Evolutionary conservation across 129 eudicot genomes (phyloP).

Genomic region (Lactuca saligna): DNA sequence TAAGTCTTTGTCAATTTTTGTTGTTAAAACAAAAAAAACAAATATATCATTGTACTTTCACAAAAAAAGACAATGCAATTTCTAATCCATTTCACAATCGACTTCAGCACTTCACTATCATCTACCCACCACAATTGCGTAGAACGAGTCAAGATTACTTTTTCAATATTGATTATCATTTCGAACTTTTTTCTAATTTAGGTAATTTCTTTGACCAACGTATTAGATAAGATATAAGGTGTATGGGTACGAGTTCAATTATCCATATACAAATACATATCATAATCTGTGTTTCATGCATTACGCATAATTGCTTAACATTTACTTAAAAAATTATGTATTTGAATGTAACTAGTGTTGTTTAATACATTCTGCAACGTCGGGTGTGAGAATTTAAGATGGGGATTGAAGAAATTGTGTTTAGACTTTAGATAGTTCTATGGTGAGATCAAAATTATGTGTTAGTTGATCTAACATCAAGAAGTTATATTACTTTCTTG

Average conservation of each 20-base stretch:
- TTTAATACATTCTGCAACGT: no score
- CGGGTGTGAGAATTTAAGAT: no score
- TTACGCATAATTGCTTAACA: no score
- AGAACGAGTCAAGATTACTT: slow-evolving; percentile 14
- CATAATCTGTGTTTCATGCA: background rate
- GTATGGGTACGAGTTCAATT: background rate
- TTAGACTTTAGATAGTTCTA: background rate
- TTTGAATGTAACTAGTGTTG: no score
- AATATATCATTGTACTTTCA: slow-evolving; percentile 11
- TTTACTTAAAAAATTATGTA: no score
- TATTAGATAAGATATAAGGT: slow-evolving; percentile 1
- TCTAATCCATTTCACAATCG: slow-evolving; percentile 20
- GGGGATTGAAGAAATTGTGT: no score
- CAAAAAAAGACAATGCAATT: slow-evolving; percentile 5
- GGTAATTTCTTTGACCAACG: slow-evolving; percentile 6
- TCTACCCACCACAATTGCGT: slow-evolving; percentile 14
- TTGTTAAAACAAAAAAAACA: background rate
- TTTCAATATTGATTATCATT: slow-evolving; percentile 6
- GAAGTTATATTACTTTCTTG: no score
- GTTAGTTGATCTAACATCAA: background rate
- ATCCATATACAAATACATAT: background rate
- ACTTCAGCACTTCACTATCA: background rate
- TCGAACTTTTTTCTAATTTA: slow-evolving; percentile 6
- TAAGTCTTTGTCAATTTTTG: background rate
- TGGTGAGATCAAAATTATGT: background rate